Evolutionary conservation across 75 land plant species (phyloP).

Genomic region (Cupressus sempervirens): DNA sequence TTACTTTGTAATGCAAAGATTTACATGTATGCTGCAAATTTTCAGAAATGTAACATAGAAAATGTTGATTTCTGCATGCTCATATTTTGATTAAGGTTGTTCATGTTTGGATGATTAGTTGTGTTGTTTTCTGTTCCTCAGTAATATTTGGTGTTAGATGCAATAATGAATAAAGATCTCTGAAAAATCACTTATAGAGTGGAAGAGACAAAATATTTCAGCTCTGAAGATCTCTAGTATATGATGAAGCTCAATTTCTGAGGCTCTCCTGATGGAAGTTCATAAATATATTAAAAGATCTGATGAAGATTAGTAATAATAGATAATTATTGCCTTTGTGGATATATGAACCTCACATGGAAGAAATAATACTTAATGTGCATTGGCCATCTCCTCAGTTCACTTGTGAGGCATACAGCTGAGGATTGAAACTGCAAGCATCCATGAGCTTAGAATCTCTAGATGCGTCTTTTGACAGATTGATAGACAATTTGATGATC

Average conservation of each 20-base stretch:
- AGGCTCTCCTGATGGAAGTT: background rate
- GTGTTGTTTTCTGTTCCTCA: background rate
- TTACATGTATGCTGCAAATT: background rate
- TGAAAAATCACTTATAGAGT: background rate
- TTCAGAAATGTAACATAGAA: background rate
- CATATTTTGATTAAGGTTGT: background rate
- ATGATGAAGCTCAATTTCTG: background rate
- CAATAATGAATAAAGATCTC: background rate
- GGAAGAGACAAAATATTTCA: background rate
- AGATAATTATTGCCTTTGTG: background rate
- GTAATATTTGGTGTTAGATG: background rate
- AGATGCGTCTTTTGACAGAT: slow-evolving; percentile 4
- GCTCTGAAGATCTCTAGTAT: background rate
- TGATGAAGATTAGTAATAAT: too few relatives aligned
- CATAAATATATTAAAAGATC: background rate
- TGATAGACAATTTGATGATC: background rate
- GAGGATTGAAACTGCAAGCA: background rate
- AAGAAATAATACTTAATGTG: background rate
- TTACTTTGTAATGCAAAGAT: background rate
- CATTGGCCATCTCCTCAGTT: background rate
- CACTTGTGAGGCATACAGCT: background rate
- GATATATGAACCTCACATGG: background rate
- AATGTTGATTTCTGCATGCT: background rate
- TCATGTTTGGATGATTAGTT: background rate
- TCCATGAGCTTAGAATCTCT: background rate